A percentile compares a stretch with the other conserved stretches of the same genome.
Conservation (phyloP, 2,329 filamentous ascomycete genomes). For the Sarocladiaceae sp. region DNA sequence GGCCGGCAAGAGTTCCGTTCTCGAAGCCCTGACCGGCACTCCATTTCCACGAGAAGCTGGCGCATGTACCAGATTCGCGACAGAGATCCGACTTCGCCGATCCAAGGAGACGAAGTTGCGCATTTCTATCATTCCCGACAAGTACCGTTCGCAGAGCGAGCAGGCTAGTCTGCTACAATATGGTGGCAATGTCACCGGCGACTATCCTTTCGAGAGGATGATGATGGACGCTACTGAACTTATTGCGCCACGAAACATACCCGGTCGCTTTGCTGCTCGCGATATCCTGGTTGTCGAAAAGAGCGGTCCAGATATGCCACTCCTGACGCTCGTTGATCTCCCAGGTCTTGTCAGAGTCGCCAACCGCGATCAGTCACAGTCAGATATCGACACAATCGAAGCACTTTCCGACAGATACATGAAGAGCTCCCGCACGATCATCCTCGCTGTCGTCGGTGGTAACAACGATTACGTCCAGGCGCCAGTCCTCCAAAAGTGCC, state of each 20-base stretch:
- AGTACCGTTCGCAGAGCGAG: slow-evolving; percentile 37
- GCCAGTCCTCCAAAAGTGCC: slow-evolving; percentile 43
- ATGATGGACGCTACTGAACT: slow-evolving; percentile 45
- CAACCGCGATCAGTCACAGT: slow-evolving; percentile 45
- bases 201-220: slow-evolving; percentile 41
- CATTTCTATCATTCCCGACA: slow-evolving; percentile 51
- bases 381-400: slow-evolving; percentile 47
- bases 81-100: slow-evolving; percentile 50
- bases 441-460: slow-evolving; percentile 48
- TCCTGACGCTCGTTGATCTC: slow-evolving; percentile 56
- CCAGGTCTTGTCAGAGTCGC: slow-evolving; percentile 51
- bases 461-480: slow-evolving; percentile 50
- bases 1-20: slow-evolving; percentile 56
- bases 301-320: slow-evolving; percentile 50
- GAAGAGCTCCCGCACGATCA: slow-evolving; percentile 49
- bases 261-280: slow-evolving; percentile 43
- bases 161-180: slow-evolving; percentile 41
- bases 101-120: slow-evolving; percentile 36
- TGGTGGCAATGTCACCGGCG: slow-evolving; percentile 37
- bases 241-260: slow-evolving; percentile 43
- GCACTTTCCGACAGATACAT: slow-evolving; percentile 47
- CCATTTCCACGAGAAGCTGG: slow-evolving; percentile 54
- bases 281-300: slow-evolving; percentile 55
- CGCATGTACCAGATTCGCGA: slow-evolving; percentile 56
- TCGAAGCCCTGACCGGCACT: slow-evolving; percentile 58